Conservation (phyloP, 192 early-diverging fungal species). For the Mortierella alpina region DNA sequence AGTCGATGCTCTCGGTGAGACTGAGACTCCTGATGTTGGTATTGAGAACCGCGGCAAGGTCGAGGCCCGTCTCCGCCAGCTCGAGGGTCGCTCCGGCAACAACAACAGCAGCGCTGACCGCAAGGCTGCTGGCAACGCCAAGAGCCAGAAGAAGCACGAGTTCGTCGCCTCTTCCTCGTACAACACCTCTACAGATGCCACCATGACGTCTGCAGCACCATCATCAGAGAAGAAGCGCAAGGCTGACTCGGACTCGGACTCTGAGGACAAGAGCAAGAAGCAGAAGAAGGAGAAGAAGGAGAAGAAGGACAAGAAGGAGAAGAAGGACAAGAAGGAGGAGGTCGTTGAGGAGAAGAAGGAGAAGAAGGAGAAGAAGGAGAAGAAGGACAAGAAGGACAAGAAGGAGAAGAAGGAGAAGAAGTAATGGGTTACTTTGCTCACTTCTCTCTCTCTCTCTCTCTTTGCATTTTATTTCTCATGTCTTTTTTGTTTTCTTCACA, state of each 20-base stretch:
- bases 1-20: conserved; percentile 92
- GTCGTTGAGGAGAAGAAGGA: conserved; percentile 55
- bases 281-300: conserved; percentile 53
- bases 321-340: conserved; percentile 58
- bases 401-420: conserved; percentile 65
- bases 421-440: conserved; percentile 11
- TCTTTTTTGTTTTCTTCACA: neutral
- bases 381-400: conserved; percentile 59
- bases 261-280: conserved; percentile 51
- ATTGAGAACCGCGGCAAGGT: conserved; percentile 88
- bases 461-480: neutral
- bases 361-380: conserved; percentile 55
- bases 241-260: conserved; percentile 51
- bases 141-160: conserved; percentile 74
- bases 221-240: conserved; percentile 56
- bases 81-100: conserved; percentile 80
- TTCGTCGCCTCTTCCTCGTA: conserved; percentile 62
- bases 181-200: conserved; percentile 54
- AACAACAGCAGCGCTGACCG: conserved; percentile 68
- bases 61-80: conserved; percentile 87
- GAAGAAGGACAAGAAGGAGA: conserved; percentile 59
- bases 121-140: conserved; percentile 75
- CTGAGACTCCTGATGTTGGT: conserved; percentile 83
- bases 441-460: neutral
- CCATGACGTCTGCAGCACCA: conserved; percentile 35